Percentiles rank a stretch among this genome's conserved stretches.
These are phyloP conservation scores for Osmanthus fragrans DNA, from an alignment of 257 asterid species.

Conservation along the genomic window DNA sequence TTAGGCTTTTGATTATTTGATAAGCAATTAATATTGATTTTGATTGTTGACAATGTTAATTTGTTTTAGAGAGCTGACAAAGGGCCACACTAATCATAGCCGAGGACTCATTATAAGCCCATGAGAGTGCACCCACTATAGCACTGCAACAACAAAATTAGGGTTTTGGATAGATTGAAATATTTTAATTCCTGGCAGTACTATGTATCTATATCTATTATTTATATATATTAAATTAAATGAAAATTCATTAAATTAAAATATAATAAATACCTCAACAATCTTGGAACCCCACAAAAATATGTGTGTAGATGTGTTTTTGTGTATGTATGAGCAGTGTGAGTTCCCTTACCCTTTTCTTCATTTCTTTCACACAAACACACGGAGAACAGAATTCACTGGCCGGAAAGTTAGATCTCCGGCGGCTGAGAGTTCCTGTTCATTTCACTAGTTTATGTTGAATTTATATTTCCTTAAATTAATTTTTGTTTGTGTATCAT, in stretches of 20 bases:
- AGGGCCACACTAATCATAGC: not conserved
- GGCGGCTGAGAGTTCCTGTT: not conserved
- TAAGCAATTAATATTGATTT: too few relatives aligned
- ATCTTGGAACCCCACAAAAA: not conserved
- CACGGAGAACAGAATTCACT: not conserved
- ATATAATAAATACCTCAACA: not conserved
- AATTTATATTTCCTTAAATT: too few relatives aligned
- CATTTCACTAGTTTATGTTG: too few relatives aligned
- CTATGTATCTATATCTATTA: too few relatives aligned
- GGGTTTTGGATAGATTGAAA: conserved; percentile 28
- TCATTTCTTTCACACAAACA: not conserved
- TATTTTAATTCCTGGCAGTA: conserved; percentile 11
- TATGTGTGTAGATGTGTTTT: not conserved
- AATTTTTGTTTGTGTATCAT: not conserved
- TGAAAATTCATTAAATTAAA: not conserved
- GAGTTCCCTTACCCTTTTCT: conserved; percentile 13
- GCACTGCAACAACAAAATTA: conserved; percentile 11
- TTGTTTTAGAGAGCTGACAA: not conserved
- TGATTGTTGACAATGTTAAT: not conserved
- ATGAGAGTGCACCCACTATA: not conserved
- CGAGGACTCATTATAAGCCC: not conserved
- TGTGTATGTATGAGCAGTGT: not conserved
- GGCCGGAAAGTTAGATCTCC: conserved; percentile 18
- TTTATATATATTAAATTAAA: not conserved
- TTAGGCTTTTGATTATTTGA: not conserved